These are phyloP conservation scores for Thermomucor indicae-seudaticae DNA, from an alignment of 371 early-diverging fungal species.

Conservation along the genomic window DNA sequence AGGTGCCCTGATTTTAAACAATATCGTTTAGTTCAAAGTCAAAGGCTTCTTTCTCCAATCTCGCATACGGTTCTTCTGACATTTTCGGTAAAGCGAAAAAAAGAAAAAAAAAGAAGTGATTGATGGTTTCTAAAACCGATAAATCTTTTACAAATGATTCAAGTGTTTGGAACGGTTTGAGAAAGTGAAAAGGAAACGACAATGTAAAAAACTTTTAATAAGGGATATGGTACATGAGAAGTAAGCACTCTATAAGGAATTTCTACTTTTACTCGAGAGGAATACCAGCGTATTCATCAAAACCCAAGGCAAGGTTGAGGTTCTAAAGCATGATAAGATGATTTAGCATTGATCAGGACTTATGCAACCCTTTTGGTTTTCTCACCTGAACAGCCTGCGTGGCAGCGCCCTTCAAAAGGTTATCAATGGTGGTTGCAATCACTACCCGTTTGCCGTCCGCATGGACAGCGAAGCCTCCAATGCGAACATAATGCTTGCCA, in stretches of 20 bases:
- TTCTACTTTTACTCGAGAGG: conserved; percentile 39
- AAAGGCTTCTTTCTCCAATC: no score
- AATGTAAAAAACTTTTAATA: conserved; percentile 1
- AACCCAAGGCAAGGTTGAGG: conserved; percentile 69
- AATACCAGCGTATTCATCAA: conserved; percentile 84
- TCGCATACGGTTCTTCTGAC: no score
- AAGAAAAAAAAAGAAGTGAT: no score
- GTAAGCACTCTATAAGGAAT: background rate
- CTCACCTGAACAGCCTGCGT: conserved; percentile 94
- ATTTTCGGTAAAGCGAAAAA: no score
- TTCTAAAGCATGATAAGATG: no score
- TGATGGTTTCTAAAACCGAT: no score
- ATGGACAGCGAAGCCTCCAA: conserved; percentile 91
- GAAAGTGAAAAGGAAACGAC: background rate
- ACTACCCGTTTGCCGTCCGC: conserved; percentile 79
- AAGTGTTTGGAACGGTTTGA: no score
- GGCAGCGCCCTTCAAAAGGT: conserved; percentile 94
- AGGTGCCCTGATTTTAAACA: no score
- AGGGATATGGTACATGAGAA: background rate
- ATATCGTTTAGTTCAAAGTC: no score
- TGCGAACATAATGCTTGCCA: conserved; percentile 78
- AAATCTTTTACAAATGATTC: no score
- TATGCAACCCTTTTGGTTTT: no score
- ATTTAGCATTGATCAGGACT: background rate
- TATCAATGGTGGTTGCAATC: conserved; percentile 92